Base-by-base conservation (phyloP, 2,329 filamentous ascomycete genomes). In the Arachnomyces sp. region DNA sequence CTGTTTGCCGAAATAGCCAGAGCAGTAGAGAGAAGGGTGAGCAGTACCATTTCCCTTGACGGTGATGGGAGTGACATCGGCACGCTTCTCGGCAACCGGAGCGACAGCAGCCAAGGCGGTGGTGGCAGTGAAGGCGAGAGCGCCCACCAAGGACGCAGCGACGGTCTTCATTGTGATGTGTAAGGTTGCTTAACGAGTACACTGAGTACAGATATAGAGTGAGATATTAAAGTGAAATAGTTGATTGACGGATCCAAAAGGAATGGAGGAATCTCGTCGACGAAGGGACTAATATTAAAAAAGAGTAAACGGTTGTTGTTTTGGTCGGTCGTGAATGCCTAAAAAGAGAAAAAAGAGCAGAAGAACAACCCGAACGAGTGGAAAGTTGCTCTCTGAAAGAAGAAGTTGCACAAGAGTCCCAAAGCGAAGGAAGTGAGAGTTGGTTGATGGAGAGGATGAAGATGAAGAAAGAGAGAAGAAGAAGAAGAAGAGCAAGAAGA, bases 11-110 rank as follows among this genome's bases (percentile, higher is more conserved):
- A 60, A 39, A 63, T 51, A 30, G 52, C 50, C 39, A 44, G 40
- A n/a, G n/a, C n/a, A n/a, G n/a, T n/a, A n/a, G n/a, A n/a, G n/a
- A n/a, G n/a, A n/a, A n/a, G n/a, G 11, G 31, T 37, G 17, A 25
- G 30, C 32, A 65, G 40, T 52, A 74, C 72, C 72, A 59, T 81
- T 80, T 58, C 78, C 77, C 65, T 78, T 77, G 52, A 80, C 73
- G 17, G 72, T 74, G 53, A 82, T 67, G 13, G 73, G 60, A n/a
- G 73, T 73, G 29, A 78, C 54, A 33, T 65, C 69, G 51, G 49
- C 66, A 62, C 63, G 67, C 59, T 56, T 55, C 50, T 55, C 49
- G 40, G 60, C 21, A 25, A 30, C 51, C 42, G 38, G 56, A 49
- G 53, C 62, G 58, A 48, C 64, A 48, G 59, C 60, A 46, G 68